Evolutionary conservation across 2,329 filamentous ascomycete genomes (phyloP), one percentile per base, ranked within the genome.

Genomic region (Epichloe amarillans): DNA sequence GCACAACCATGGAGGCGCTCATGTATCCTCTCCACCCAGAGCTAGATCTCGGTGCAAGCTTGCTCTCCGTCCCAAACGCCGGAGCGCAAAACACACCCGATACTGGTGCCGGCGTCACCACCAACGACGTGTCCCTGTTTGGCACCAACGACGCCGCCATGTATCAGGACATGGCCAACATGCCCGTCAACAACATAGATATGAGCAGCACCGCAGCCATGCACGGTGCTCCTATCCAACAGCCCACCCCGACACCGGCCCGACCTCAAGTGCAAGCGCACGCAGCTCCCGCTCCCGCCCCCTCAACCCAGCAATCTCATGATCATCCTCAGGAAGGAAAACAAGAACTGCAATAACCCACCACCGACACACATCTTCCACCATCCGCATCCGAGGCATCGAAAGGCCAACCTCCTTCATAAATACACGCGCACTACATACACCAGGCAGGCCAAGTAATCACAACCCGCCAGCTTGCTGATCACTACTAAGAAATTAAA

Each of bases 1-100:
- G 90, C 14, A 86, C 88, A 58, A 78, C 76, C 44, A 86, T 87
- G 67, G 79, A 86, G 56, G 87, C 85, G 0, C 82, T 82, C 2
- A 82, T 93, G 57, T 95, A 93, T 64, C 77, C 88, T 2, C 72
- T 97, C 41, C 88, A 94, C 62, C 87, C 88, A 0, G 76, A 81
- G 50, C 77, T 76, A 26, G 63, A 62, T 21, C 69, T 82, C 12
- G 80, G 79, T 41, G 65, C 68, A 23, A 67, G 64, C 19, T 68
- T 76, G 56, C 67, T 80, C 26, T 66, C 67, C 10, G 50, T 53
- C 15, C 37, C 52, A 30, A 26, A 43, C 37, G 49, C 46, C 15
- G 35, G 38, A 11, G 39, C 44, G 10, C 15, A 10, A 17, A 42
- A 8, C 43, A n/a, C 44, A n/a, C 17, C 37, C 33, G 46, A 14